Evolutionary conservation across 2,329 filamentous ascomycete genomes (phyloP), one percentile per base, ranked within the genome.

Genomic region (Aspergillus calidoustus): DNA sequence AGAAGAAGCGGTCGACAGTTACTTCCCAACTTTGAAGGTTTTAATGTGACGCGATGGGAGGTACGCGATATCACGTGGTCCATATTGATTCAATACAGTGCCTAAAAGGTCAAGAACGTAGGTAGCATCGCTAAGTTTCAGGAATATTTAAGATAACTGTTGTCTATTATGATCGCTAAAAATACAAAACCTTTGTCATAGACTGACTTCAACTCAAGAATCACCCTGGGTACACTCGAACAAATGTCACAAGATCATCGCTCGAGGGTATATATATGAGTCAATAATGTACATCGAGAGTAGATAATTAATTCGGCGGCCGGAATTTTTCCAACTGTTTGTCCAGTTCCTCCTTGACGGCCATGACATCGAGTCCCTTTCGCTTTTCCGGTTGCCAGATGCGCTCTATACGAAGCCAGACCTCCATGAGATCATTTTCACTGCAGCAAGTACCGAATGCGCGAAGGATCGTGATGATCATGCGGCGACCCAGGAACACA

Each of bases 401-500:
- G n/a, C 69, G 69, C 52, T 79, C 76, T 47, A 80, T 74, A 59
- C 75, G 71, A 19, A 73, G 54, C 76, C 77, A 80, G 25, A 72
- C 74, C 30, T 77, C 72, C 59, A 77, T 69, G 17, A 80, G 69
- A 58, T 76, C 75, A 7, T 74, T 61, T 7, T 71, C 72, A 9
- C 73, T 73, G 57, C 73, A 76, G 58, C 76, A 79, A 28, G 70
- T 64, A 46, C 74, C 74, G 65, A 79, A 79, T 5, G 78, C 78
- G 46, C 74, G 75, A 30, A 80, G 64, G 51, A 78, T 77, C 19
- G 71, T 66, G 47, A 77, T 71, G 28, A 78, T 73, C 65, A 80
- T 74, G 50, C 72, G 73, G 25, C 76, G 76, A n/a, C 78, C 77
- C 8, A 80, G 64, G 54, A 79, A 80, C 13, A 80, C 72, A 4